phyloP scores from a whole-genome alignment of 345 rosid species.

The Eucalyptus camaldulensis region DNA sequence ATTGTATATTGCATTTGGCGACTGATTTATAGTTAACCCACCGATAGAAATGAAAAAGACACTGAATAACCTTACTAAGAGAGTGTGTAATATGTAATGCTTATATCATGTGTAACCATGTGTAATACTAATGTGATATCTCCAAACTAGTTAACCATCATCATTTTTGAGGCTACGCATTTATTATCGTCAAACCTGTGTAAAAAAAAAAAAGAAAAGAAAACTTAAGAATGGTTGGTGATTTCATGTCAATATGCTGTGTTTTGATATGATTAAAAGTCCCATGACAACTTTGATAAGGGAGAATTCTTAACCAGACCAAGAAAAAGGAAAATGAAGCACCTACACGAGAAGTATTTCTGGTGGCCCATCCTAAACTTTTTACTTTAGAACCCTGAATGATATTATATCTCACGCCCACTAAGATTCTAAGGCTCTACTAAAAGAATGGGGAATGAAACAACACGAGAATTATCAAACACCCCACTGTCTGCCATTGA shows the following conservation, averaged over 20 bases:
- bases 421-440: background rate
- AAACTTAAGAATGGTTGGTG: background rate
- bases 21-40: background rate
- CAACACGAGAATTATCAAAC: slow-evolving; percentile 29
- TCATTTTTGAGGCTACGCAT: background rate
- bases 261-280: background rate
- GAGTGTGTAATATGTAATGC: background rate
- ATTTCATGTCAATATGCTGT: background rate
- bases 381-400: background rate
- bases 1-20: background rate
- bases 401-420: background rate
- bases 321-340: background rate
- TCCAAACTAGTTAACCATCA: fast-evolving
- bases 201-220: background rate
- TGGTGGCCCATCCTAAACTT: background rate
- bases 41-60: background rate
- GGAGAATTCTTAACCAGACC: background rate
- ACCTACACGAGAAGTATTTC: background rate
- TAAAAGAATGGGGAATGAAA: background rate
- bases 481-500: slow-evolving; percentile 63
- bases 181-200: fast-evolving
- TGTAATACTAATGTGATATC: background rate
- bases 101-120: background rate
- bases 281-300: background rate
- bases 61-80: background rate